These are phyloP conservation scores for Entoloma clypeatum DNA, from an alignment of 1,284 basidiomycete genomes.

Conservation along the genomic window DNA sequence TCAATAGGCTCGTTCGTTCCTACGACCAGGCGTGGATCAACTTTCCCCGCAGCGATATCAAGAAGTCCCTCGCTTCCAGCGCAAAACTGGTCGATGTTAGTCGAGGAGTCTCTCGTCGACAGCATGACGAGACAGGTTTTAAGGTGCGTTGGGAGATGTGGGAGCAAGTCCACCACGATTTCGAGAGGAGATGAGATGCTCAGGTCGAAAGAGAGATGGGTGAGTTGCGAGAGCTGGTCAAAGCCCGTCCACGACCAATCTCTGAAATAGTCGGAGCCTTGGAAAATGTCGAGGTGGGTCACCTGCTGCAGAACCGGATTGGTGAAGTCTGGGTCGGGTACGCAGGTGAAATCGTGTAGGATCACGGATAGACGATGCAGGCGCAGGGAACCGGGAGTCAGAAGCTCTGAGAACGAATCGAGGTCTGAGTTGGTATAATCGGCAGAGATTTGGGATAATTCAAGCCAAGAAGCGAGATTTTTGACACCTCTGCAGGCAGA, in stretches of 20 bases:
- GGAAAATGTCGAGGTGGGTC: constrained; percentile 19
- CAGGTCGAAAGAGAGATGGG: constrained; percentile 17
- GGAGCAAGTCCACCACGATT: constrained; percentile 12
- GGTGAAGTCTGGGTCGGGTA: constrained; percentile 17
- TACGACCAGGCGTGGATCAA: constrained; percentile 14
- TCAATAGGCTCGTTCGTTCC: constrained; percentile 11
- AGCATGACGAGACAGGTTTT: constrained; percentile 15
- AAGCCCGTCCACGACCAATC: constrained; percentile 18
- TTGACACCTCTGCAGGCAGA: constrained; percentile 13
- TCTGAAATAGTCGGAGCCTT: constrained; percentile 16
- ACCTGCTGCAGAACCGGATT: constrained; percentile 15
- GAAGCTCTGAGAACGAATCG: constrained; percentile 14
- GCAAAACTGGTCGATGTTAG: constrained; percentile 11
- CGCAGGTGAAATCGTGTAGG: constrained; percentile 15
- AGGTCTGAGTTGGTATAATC: constrained; percentile 13
- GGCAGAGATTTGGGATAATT: constrained; percentile 10
- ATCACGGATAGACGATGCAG: constrained; percentile 18
- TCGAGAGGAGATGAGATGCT: constrained; percentile 15
- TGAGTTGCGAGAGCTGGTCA: constrained; percentile 13
- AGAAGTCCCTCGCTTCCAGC: constrained; percentile 12
- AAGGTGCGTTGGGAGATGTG: constrained; percentile 12
- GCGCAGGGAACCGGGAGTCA: constrained; percentile 10
- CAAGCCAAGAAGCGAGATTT: constrained; percentile 15
- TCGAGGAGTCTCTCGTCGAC: constrained; percentile 9
- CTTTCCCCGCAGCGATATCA: constrained; percentile 12